phyloP scores from a whole-genome alignment of 441 rosid species.

The Brassica hybrid region DNA sequence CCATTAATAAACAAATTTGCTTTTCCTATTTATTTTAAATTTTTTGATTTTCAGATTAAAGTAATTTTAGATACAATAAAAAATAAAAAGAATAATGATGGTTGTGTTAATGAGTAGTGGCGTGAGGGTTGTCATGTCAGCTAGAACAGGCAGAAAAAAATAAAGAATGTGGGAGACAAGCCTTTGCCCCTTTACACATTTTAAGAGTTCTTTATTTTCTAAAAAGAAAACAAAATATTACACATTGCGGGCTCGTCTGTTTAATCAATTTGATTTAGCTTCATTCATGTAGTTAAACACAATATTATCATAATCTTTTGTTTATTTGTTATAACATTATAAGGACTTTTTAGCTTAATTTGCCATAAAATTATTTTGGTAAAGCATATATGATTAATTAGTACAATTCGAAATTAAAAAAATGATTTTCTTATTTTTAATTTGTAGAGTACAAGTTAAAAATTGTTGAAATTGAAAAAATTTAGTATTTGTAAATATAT shows the following conservation, averaged over 20 bases:
- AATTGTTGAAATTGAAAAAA: too few relatives aligned
- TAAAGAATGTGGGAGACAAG: conserved; percentile 71
- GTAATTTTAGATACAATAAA: not conserved
- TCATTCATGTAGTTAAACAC: not conserved
- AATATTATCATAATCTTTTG: conserved; percentile 4
- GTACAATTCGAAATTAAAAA: too few relatives aligned
- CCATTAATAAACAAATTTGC: conserved; percentile 26
- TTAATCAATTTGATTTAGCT: conserved; percentile 9
- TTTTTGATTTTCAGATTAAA: conserved; percentile 22
- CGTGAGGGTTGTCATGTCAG: conserved; percentile 65
- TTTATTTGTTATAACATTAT: not conserved
- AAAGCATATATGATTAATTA: too few relatives aligned
- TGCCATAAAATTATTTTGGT: not conserved
- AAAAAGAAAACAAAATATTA: conserved; percentile 18
- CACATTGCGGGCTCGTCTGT: conserved; percentile 21
- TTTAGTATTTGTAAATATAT: too few relatives aligned
- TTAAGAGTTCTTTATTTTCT: conserved; percentile 19
- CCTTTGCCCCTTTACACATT: conserved; percentile 40
- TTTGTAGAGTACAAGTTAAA: too few relatives aligned
- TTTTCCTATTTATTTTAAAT: not conserved
- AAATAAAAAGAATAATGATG: conserved; percentile 37
- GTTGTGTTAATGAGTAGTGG: conserved; percentile 46
- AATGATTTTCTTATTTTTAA: too few relatives aligned
- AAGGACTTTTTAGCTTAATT: not conserved
- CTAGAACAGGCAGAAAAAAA: conserved; percentile 34